These are phyloP conservation scores for Aspergillus sclerotiicarbonarius DNA, from an alignment of 495 filamentous ascomycete genomes.

Conservation along the genomic window DNA sequence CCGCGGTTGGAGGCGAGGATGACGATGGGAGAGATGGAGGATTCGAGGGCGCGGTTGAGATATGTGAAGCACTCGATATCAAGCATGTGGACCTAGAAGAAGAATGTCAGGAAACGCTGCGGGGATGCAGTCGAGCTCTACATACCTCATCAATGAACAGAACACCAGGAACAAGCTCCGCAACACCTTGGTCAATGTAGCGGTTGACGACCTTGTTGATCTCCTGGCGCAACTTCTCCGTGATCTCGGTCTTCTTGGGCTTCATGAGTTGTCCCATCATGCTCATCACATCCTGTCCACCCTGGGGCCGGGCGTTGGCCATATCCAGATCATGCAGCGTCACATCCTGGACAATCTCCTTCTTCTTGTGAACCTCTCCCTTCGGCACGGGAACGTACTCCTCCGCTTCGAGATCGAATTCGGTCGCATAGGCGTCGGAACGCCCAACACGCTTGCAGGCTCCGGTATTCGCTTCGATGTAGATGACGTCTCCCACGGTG, in stretches of 20 bases:
- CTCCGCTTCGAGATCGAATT: slow-evolving; percentile 97
- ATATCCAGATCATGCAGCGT: slow-evolving; percentile 95
- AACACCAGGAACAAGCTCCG: slow-evolving; percentile 93
- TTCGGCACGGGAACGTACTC: slow-evolving; percentile 98
- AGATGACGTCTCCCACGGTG: slow-evolving; percentile 93
- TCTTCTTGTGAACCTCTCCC: slow-evolving; percentile 99
- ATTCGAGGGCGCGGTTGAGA: slow-evolving; percentile 93
- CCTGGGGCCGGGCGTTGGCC: slow-evolving; percentile 90
- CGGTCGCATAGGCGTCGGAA: slow-evolving; percentile 93
- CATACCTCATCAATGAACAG: slow-evolving; percentile 97
- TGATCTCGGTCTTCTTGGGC: slow-evolving; percentile 98
- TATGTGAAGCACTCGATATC: slow-evolving; percentile 99
- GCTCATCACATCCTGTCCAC: slow-evolving; percentile 98
- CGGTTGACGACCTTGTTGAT: slow-evolving; percentile 99
- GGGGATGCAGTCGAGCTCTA: not conserved
- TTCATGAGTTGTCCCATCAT: slow-evolving; percentile 99
- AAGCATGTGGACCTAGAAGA: slow-evolving; percentile 86
- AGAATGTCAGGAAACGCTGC: slow-evolving; percentile 2
- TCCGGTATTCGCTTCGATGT: slow-evolving; percentile 97
- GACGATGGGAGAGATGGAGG: slow-evolving; percentile 88
- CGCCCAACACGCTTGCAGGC: slow-evolving; percentile 94
- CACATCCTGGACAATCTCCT: slow-evolving; percentile 99
- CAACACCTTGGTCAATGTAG: slow-evolving; percentile 98
- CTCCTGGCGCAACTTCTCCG: slow-evolving; percentile 89
- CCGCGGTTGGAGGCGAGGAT: slow-evolving; percentile 97